Percentiles rank a stretch among this genome's conserved stretches.
Conservation (phyloP, 2,329 filamentous ascomycete species). For the Arthrobotrys sphaeroides region DNA sequence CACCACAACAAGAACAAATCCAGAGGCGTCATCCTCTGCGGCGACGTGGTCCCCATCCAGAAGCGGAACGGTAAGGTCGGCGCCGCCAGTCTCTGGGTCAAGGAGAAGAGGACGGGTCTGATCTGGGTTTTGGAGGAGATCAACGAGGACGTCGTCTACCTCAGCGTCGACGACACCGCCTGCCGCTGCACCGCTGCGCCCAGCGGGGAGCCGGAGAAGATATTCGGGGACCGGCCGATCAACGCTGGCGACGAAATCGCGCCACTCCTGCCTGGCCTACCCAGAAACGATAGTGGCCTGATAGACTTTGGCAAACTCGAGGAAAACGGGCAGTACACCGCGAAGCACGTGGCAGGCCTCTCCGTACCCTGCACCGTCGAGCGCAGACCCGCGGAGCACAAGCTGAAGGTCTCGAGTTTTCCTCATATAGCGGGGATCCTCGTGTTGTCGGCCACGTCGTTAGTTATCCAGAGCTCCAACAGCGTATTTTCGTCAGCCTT, state of each 20-base stretch:
- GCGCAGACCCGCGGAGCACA: constrained; percentile 73
- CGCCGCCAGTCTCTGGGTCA: constrained; percentile 96
- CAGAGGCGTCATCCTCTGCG: constrained; percentile 88
- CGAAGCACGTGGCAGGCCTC: constrained; percentile 77
- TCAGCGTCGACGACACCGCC: constrained; percentile 61
- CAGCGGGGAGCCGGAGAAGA: constrained; percentile 52
- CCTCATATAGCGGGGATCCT: constrained; percentile 98
- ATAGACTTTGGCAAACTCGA: constrained; percentile 80
- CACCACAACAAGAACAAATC: constrained; percentile 80
- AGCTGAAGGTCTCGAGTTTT: constrained; percentile 88
- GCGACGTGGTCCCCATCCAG: constrained; percentile 97
- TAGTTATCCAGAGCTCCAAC: constrained; percentile 90
- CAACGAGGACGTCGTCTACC: constrained; percentile 84
- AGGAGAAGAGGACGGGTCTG: constrained; percentile 90
- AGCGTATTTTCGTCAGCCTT: constrained; percentile 91
- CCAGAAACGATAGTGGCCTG: constrained; percentile 71
- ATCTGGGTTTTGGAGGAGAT: constrained; percentile 99
- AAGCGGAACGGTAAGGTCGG: constrained; percentile 93
- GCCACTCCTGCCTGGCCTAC: constrained; percentile 81
- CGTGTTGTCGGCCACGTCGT: constrained; percentile 79
- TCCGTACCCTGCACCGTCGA: constrained; percentile 87
- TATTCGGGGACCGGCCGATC: constrained; percentile 68
- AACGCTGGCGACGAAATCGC: constrained; percentile 73
- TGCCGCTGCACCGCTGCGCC: constrained; percentile 7
- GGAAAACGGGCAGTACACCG: constrained; percentile 82